Conservation (phyloP, 352 stramenopile species). For the Blastocystis sp. region DNA sequence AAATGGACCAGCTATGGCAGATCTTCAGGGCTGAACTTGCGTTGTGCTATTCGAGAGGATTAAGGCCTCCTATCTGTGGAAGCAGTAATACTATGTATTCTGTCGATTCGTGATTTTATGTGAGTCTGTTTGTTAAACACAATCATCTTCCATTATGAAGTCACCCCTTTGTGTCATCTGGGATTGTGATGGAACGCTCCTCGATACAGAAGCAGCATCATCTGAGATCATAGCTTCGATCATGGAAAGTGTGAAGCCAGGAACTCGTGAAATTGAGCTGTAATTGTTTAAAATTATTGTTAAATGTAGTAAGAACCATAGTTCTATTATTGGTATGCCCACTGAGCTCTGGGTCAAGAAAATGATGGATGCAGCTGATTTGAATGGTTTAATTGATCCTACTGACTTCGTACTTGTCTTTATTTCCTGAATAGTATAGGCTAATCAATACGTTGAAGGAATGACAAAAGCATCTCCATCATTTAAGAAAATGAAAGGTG, state of each 20-base stretch:
- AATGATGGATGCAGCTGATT: constrained; percentile 51
- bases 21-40: constrained; percentile 43
- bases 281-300: neutral
- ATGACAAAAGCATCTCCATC: constrained; percentile 6
- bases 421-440: neutral
- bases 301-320: constrained; percentile 5
- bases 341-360: constrained; percentile 35
- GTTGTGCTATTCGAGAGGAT: neutral
- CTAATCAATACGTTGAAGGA: constrained; percentile 14
- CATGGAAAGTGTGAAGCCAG: constrained; percentile 50
- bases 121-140: constrained; percentile 26
- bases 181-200: constrained; percentile 63
- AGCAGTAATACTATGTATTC: neutral
- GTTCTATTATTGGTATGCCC: constrained; percentile 51
- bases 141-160: constrained; percentile 1
- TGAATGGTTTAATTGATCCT: constrained; percentile 50
- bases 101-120: neutral
- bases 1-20: constrained; percentile 47
- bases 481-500: constrained; percentile 50
- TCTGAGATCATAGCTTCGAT: constrained; percentile 50
- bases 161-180: constrained; percentile 45
- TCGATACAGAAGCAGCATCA: constrained; percentile 50
- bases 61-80: neutral
- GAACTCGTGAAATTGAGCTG: constrained; percentile 27
- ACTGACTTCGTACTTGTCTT: neutral